phyloP scores from a whole-genome alignment of 768 basidiomycete species.

The Collybiopsis confluens region DNA sequence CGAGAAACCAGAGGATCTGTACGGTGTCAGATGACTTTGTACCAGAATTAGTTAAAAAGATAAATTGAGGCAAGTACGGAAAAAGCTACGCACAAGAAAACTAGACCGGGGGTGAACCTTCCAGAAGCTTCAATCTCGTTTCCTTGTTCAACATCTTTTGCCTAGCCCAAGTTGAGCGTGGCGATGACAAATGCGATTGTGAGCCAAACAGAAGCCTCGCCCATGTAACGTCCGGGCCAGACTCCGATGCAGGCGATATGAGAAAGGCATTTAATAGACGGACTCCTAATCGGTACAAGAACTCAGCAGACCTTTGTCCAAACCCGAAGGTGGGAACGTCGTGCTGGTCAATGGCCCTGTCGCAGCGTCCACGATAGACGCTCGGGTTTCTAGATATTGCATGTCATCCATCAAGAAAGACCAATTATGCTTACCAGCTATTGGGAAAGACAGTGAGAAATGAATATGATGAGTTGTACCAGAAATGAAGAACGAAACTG shows the following conservation, averaged over 20 bases:
- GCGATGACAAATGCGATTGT: neutral
- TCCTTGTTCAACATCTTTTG: neutral
- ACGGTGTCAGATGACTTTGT: neutral
- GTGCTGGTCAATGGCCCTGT: neutral
- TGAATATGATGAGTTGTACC: no score
- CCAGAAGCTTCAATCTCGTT: neutral
- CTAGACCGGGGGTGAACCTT: neutral
- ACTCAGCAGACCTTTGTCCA: slow-evolving; percentile 12
- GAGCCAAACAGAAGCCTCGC: slow-evolving; percentile 2
- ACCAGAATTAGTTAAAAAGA: neutral
- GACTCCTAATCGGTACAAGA: no score
- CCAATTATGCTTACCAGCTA: no score
- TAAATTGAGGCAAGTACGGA: neutral
- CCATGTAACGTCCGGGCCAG: slow-evolving; percentile 2
- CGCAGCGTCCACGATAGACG: neutral
- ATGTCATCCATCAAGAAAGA: no score
- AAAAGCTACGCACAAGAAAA: neutral
- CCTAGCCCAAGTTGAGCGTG: neutral
- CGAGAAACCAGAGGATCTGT: neutral
- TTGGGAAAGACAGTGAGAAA: no score
- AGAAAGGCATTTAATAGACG: neutral
- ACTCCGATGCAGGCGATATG: neutral
- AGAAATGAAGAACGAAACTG: no score
- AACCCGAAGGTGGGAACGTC: slow-evolving; percentile 10
- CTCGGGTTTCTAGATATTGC: slow-evolving; percentile 5